Evolutionary conservation across 495 filamentous ascomycete species (phyloP), one percentile per base, ranked within the genome.

Genomic region (Penicillium tannophilum): DNA sequence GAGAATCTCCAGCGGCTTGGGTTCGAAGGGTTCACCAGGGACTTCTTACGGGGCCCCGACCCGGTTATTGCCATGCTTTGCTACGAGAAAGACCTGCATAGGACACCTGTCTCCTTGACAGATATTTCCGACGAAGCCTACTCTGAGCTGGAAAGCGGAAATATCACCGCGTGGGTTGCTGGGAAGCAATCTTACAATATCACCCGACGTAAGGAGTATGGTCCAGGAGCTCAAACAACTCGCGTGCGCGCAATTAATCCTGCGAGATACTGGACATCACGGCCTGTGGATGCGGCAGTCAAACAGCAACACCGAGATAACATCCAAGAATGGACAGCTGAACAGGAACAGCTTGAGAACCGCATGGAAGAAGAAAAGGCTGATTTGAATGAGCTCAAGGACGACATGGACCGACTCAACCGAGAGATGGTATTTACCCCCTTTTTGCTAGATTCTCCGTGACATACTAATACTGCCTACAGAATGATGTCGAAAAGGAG

Each of bases 1-100:
- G 78, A 87, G 9, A 77, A 90, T 51, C 66, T 92, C 52, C 64
- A 64, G 30, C 52, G 59, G 4, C 75, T 85, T 49, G 93, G 92
- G 1, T 86, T 98, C 50, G 88, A 94, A 55, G 85, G 86, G 10
- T 97, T 88, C 79, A 85, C 89, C 5, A 76, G 88, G 4, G 88
- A 97, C 62, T 90, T 79, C 54, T 66, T 99, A 11, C 79, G 83
- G 24, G 94, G 92, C 0, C 94, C 94, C 1, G 89, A 90, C 16
- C 85, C 91, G 4, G 90, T 99, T 3, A 73, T 97, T 30, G 86
- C 90, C 23, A 92, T 95, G 88, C 82, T 99, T 31, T 96, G 90
- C 65, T 79, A 80, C 24, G 86, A 89, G 52, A 78, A 77, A 20
- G 76, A 71, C 23, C 61, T 97, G 3, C 84, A 95, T 62, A 71